Percentiles rank a stretch among this genome's conserved stretches.
These are phyloP conservation scores for Penicillium macrosclerotiorum DNA, from an alignment of 495 filamentous ascomycete species.

Conservation along the genomic window DNA sequence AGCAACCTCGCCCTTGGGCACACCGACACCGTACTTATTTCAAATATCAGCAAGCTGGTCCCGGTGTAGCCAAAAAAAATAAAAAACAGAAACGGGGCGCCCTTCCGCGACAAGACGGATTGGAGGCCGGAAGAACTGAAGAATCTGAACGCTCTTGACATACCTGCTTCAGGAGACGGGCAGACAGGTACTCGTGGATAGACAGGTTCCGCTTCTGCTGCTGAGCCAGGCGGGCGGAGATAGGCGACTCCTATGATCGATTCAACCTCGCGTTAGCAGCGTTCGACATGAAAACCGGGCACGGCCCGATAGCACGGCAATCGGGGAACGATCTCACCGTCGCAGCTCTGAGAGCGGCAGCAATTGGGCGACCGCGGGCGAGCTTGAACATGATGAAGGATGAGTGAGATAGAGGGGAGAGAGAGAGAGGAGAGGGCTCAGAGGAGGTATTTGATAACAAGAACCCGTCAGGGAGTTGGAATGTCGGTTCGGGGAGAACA, in stretches of 20 bases:
- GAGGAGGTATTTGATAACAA: background rate
- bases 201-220: conserved; percentile 85
- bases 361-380: conserved; percentile 64
- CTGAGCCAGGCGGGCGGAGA: conserved; percentile 46
- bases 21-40: conserved; percentile 84
- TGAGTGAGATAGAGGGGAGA: conserved; percentile 23
- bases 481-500: conserved; percentile 33
- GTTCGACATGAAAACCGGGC: conserved; percentile 6
- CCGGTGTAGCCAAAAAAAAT: background rate
- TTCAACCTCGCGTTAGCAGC: conserved; percentile 9
- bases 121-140: no score
- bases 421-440: conserved; percentile 21
- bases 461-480: conserved; percentile 10
- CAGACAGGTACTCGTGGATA: conserved; percentile 96
- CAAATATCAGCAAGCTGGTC: conserved; percentile 21
- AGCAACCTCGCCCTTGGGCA: conserved; percentile 85
- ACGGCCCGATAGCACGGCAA: conserved; percentile 17
- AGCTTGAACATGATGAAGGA: conserved; percentile 68
- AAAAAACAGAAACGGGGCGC: conserved; percentile 12
- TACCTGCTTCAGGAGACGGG: conserved; percentile 83
- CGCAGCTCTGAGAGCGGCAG: conserved; percentile 62
- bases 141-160: conserved; percentile 23
- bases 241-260: conserved; percentile 43
- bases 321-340: conserved; percentile 47
- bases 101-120: conserved; percentile 17